Percentiles rank a stretch among this genome's conserved stretches.
phyloP scores from a whole-genome alignment of 805 yeast species.

The Pichia membranifaciens region DNA sequence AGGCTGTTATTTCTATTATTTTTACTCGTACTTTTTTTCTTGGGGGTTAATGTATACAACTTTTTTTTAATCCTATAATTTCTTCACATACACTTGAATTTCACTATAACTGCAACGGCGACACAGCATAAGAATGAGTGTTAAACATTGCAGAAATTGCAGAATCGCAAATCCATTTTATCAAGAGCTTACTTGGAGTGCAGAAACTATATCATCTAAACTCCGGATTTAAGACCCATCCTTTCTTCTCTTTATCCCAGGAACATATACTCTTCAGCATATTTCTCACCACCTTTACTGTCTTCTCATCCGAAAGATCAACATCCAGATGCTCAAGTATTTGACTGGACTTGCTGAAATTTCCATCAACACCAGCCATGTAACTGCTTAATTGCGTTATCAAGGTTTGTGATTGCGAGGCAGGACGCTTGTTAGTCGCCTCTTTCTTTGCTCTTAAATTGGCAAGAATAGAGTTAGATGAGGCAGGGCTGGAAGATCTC shows the following conservation, averaged over 20 bases:
- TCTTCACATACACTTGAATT: neutral
- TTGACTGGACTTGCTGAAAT: slow-evolving; percentile 28
- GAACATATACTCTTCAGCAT: slow-evolving; percentile 60
- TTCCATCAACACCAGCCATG: slow-evolving; percentile 25
- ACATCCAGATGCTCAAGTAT: slow-evolving; percentile 25
- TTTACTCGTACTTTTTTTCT: neutral
- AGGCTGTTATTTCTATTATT: neutral
- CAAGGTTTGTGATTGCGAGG: slow-evolving; percentile 16
- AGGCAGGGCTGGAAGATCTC: slow-evolving; percentile 3
- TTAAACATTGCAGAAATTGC: too few species aligned
- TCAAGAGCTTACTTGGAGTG: too few species aligned
- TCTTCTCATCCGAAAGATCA: slow-evolving; percentile 42
- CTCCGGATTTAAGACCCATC: slow-evolving; percentile 63
- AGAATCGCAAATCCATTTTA: neutral
- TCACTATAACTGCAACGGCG: too few species aligned
- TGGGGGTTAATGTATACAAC: neutral
- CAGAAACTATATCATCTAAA: slow-evolving; percentile 35
- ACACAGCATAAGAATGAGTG: too few species aligned
- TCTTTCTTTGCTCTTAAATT: slow-evolving; percentile 40
- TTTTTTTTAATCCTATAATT: neutral
- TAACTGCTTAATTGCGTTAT: slow-evolving; percentile 23
- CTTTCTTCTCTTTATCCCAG: slow-evolving; percentile 55
- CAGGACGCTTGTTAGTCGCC: neutral
- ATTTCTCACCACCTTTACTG: slow-evolving; percentile 57
- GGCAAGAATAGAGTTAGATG: slow-evolving; percentile 47